A percentile compares a stretch with the other conserved stretches of the same genome.
phyloP scores from a whole-genome alignment of 768 basidiomycete genomes.

The Thelephora ganbajun region DNA sequence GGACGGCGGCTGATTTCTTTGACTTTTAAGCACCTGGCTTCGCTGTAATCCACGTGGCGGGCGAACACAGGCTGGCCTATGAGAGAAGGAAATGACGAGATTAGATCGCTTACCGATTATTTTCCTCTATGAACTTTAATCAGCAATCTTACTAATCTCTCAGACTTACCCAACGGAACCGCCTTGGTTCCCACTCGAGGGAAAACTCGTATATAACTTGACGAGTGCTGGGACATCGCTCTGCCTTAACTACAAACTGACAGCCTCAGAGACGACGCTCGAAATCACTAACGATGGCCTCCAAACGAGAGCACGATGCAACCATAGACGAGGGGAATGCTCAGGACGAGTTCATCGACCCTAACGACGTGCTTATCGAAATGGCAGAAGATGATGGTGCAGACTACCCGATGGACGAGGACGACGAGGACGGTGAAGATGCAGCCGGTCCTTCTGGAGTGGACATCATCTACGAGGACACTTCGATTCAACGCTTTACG shows the following conservation, averaged over 20 bases:
- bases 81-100: too few relatives aligned
- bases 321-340: slow-evolving; percentile 27
- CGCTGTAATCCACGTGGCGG: too few relatives aligned
- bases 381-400: slow-evolving; percentile 38
- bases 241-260: background rate
- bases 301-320: slow-evolving; percentile 19
- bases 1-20: too few relatives aligned
- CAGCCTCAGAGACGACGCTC: background rate
- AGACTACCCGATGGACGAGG: slow-evolving; percentile 62
- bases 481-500: slow-evolving; percentile 55
- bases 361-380: slow-evolving; percentile 53
- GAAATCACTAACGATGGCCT: slow-evolving; percentile 10
- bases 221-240: background rate
- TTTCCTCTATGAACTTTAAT: too few relatives aligned
- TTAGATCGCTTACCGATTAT: too few relatives aligned
- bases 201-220: too few relatives aligned
- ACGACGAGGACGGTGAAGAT: slow-evolving; percentile 18
- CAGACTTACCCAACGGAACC: too few relatives aligned
- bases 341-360: slow-evolving; percentile 46
- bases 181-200: too few relatives aligned
- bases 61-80: too few relatives aligned
- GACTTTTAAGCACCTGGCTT: too few relatives aligned
- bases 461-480: slow-evolving; percentile 31
- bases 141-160: too few relatives aligned
- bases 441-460: slow-evolving; percentile 7